Evolutionary conservation across 1,139 yeast genomes (phyloP), one percentile per base, ranked within the genome.

Genomic region (Hyphopichia khmerensis): DNA sequence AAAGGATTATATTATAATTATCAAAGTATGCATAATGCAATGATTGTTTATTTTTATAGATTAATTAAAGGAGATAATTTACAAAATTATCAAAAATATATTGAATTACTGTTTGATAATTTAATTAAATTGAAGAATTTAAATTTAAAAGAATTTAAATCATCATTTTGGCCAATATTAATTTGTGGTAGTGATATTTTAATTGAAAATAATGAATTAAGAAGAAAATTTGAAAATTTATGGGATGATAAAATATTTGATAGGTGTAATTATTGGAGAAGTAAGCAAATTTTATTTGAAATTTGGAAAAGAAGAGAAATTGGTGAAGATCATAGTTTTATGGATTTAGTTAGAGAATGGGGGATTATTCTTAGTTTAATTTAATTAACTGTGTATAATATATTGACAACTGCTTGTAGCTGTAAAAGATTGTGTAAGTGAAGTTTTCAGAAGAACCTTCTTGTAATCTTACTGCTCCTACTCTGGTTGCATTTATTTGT

Each of bases 271-370:
- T 70, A 72, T 47, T 79, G 84, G 84, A 60, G 82, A 36, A 72
- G 76, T 1, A 77, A 78, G 48, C 84, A 79, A 50, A 63, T 79
- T 10, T 59, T 79, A 45, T 65, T 66, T 48, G 84, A 79, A 49
- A 66, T 77, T n/a, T 76, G 81, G 78, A 65, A 72, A 36, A 55
- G 79, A 24, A 56, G 76, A 40, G 65, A 60, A 10, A 57, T 58
- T 11, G 70, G 67, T 1, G 79, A 76, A 38, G 67, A 66, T n/a
- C 53, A 55, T 24, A 74, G 77, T 19, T 77, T 80, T 72, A 65
- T 78, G 69, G 82, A 78, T 49, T 57, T 79, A 62, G 65, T 79
- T 2, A 64, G 80, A 40, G 80, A 75, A 44, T 79, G 84, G 84
- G 82, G 75, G 29, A 57, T 72, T 7, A 64, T 65, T 69, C 44